Conservation (phyloP, 2,329 filamentous ascomycete species). For the Hypoxylon sp. region DNA sequence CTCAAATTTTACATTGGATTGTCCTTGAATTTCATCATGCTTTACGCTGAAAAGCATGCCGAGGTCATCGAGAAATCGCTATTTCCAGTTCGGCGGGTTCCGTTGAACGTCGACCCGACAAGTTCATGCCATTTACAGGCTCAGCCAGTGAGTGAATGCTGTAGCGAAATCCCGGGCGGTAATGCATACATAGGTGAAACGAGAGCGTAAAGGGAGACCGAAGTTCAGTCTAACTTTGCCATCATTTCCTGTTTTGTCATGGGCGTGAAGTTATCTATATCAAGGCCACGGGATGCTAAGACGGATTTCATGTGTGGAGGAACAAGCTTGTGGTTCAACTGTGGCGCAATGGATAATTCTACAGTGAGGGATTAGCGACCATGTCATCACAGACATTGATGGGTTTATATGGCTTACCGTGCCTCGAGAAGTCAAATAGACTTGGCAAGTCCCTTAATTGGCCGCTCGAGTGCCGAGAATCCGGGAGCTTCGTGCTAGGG, state of each 20-base stretch:
- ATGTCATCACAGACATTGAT: constrained; percentile 15
- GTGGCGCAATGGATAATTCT: constrained; percentile 97
- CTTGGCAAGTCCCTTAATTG: constrained; percentile 85
- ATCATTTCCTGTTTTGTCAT: constrained; percentile 97
- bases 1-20: constrained; percentile 44
- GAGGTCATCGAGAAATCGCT: constrained; percentile 45
- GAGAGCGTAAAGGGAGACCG: constrained; percentile 48
- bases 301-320: constrained; percentile 84
- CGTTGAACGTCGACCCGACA: constrained; percentile 43
- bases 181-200: constrained; percentile 50
- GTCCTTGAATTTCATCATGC: constrained; percentile 48
- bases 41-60: constrained; percentile 46
- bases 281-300: constrained; percentile 83
- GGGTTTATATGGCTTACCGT: constrained; percentile 74
- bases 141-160: constrained; percentile 53
- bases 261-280: constrained; percentile 94
- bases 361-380: constrained; percentile 45
- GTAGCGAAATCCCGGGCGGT: constrained; percentile 54
- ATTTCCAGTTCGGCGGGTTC: constrained; percentile 34
- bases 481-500: constrained; percentile 89
- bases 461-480: constrained; percentile 90
- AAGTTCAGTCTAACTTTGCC: constrained; percentile 90
- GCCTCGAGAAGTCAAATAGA: constrained; percentile 93
- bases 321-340: constrained; percentile 89
- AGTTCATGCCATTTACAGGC: constrained; percentile 50